phyloP scores from a whole-genome alignment of 148 eudicot species.

The Camellia sinensis region DNA sequence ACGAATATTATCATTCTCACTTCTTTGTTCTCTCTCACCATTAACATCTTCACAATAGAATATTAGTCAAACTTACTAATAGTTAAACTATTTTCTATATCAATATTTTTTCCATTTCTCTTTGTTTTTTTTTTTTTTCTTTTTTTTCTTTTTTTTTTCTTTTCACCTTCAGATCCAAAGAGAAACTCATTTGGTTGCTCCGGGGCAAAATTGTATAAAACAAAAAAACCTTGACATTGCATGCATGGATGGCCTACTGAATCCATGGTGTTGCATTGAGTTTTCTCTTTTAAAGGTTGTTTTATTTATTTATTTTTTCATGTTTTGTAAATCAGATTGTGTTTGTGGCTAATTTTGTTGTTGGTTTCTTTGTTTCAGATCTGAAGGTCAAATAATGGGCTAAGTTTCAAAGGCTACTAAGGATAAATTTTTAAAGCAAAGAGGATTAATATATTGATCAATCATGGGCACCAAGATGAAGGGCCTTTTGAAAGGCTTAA shows the following conservation, averaged over 20 bases:
- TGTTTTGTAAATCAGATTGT: background rate
- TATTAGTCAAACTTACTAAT: background rate
- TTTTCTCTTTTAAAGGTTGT: slow-evolving; percentile 20
- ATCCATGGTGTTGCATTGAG: background rate
- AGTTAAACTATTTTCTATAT: background rate
- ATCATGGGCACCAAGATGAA: slow-evolving; percentile 53
- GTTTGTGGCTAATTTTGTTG: background rate
- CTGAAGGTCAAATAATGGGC: slow-evolving; percentile 13
- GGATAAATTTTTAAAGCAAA: slow-evolving; percentile 14
- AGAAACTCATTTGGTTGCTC: slow-evolving; percentile 3
- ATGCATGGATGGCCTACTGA: background rate
- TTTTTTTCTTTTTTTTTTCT: background rate
- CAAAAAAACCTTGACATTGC: background rate
- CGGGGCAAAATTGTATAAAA: no score
- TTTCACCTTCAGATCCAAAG: slow-evolving; percentile 20
- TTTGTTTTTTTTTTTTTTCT: background rate
- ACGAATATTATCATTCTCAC: slow-evolving; percentile 16
- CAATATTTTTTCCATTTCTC: background rate
- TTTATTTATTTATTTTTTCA: background rate
- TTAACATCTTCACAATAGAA: background rate
- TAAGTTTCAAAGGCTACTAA: slow-evolving; percentile 12
- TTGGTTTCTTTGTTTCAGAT: slow-evolving; percentile 12
- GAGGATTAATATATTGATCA: background rate
- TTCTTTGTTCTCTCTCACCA: background rate
- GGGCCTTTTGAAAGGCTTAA: slow-evolving; percentile 62